Evolutionary conservation across 176 grass and related monocot species (phyloP), one percentile per base, ranked within the genome.

Genomic region (Poa annua): DNA sequence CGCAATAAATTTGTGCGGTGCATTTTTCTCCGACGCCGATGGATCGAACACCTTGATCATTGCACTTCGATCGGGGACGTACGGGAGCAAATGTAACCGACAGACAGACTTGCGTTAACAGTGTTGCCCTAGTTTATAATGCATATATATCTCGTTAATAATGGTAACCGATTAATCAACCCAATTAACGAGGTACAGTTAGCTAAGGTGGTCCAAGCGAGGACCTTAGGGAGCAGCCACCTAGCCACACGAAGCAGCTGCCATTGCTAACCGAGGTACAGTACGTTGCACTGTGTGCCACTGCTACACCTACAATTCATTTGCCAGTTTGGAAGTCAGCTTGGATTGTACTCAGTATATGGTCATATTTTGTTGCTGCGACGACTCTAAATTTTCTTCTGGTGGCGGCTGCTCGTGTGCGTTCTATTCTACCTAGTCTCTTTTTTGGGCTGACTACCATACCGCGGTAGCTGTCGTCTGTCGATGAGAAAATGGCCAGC

Each of bases 121-220:
- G 24, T 7, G 47, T 1, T 45, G 14, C 64, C 8, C 14, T 36
- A 36, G 19, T 54, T 50, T 12, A 56, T 52, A 29, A 29, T 29
- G 29, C 29, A 29, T 29, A 6, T 26, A 24, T 29, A 72, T 82
- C 68, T 19, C 38, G n/a, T 49, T 54, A 63, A 50, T 74, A 74
- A 50, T 83, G 24, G 41, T 35, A 60, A 60, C 22, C 22, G 22
- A 60, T 60, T 60, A 60, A 83, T 77, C 41, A 1, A 25, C 59
- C 14, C 71, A 67, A 44, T 66, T 84, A 84, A 84, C 21, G 21
- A 13, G 33, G 34, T 44, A 77, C 82, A 67, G 48, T 76, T 51
- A 3, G 1, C 33, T 24, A 61, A 15, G 32, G 72, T 67, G 73
- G 82, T 77, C 82, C 82, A 67, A 24, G 21, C 2, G n/a, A 65